Evolutionary conservation across 2,329 filamentous ascomycete genomes (phyloP).

Genomic region (Beauveria varroae): DNA sequence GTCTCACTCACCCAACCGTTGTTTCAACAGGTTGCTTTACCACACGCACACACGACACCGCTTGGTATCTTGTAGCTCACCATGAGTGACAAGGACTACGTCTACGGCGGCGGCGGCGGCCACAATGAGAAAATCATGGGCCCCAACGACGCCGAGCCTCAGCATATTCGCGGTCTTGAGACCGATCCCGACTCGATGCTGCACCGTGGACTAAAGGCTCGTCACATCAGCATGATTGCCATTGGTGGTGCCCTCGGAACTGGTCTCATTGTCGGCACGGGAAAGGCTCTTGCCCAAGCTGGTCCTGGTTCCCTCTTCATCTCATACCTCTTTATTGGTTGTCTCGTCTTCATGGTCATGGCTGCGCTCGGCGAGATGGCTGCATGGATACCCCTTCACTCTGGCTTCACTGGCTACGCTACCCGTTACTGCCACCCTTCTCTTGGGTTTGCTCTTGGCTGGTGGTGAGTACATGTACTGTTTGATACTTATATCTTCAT

Average conservation of each 20-base stretch:
- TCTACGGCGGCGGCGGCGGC: not conserved
- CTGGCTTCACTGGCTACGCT: slow-evolving; percentile 77
- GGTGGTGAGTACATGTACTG: slow-evolving; percentile 42
- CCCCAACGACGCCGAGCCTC: slow-evolving; percentile 20
- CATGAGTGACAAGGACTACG: slow-evolving; percentile 11
- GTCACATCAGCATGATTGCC: slow-evolving; percentile 54
- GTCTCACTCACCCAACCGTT: not conserved
- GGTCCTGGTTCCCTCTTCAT: slow-evolving; percentile 63
- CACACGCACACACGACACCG: not conserved
- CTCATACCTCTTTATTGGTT: slow-evolving; percentile 60
- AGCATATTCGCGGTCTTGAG: slow-evolving; percentile 40
- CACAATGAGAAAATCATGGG: slow-evolving; percentile 4
- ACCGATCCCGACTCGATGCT: slow-evolving; percentile 40
- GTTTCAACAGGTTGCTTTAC: too few species aligned
- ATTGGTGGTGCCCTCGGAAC: slow-evolving; percentile 70
- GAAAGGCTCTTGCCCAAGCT: slow-evolving; percentile 44
- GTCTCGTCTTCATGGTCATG: slow-evolving; percentile 76
- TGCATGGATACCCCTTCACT: slow-evolving; percentile 68
- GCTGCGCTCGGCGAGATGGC: slow-evolving; percentile 78
- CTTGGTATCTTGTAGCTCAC: not conserved
- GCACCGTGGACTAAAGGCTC: slow-evolving; percentile 45
- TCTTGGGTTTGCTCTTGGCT: slow-evolving; percentile 72
- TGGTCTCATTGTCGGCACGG: slow-evolving; percentile 65
- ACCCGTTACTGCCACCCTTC: slow-evolving; percentile 73
- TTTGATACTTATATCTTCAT: not conserved